phyloP scores from a whole-genome alignment of 345 rosid genomes.

The Gossypium ekmanianum region DNA sequence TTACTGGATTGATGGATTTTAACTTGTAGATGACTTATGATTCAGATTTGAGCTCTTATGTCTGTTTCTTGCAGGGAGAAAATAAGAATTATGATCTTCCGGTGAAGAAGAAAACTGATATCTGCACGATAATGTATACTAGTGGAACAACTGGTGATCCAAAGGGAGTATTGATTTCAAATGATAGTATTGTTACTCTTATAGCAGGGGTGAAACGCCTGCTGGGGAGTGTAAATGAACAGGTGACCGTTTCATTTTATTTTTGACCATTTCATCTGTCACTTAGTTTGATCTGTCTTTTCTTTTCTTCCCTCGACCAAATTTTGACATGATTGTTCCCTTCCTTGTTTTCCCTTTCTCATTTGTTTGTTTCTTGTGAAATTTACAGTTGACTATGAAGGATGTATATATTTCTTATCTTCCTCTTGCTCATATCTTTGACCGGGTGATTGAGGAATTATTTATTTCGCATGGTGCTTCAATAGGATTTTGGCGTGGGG shows the following conservation, averaged over 20 bases:
- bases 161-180: slow-evolving; percentile 93
- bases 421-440: slow-evolving; percentile 97
- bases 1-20: not conserved
- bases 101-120: slow-evolving; percentile 65
- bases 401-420: slow-evolving; percentile 93
- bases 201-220: slow-evolving; percentile 67
- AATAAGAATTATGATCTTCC: slow-evolving; percentile 71
- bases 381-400: slow-evolving; percentile 50
- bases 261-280: not conserved
- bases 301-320: not conserved
- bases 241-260: slow-evolving; percentile 39
- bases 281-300: not conserved
- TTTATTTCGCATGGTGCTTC: slow-evolving; percentile 74
- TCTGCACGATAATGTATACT: slow-evolving; percentile 96
- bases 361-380: slow-evolving; percentile 9
- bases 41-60: slow-evolving; percentile 15
- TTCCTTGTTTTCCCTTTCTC: not conserved
- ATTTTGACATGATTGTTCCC: slow-evolving; percentile 1
- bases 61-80: slow-evolving; percentile 55
- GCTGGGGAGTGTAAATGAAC: slow-evolving; percentile 57
- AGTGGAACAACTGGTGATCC: slow-evolving; percentile 99
- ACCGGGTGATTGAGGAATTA: slow-evolving; percentile 81
- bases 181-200: slow-evolving; percentile 72
- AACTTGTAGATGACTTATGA: not conserved
- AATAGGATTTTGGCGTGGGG: slow-evolving; percentile 98